Conservation (phyloP, 2,329 filamentous ascomycete species). For the Rhynchosporium secalis region DNA sequence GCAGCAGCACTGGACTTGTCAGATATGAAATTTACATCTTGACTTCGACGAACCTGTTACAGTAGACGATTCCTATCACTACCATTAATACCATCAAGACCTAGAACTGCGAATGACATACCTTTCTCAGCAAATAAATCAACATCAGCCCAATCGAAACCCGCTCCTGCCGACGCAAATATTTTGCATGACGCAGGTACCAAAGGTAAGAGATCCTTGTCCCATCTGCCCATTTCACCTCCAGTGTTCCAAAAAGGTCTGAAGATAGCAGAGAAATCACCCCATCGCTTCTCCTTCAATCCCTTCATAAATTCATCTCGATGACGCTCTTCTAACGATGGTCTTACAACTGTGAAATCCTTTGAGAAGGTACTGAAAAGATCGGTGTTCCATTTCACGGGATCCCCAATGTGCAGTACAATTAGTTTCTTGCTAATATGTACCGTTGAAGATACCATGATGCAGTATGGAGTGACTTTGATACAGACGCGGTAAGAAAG, state of each 20-base stretch:
- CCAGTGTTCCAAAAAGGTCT: constrained; percentile 65
- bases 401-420: constrained; percentile 40
- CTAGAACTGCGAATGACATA: constrained; percentile 21
- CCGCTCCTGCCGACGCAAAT: constrained; percentile 60
- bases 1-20: constrained; percentile 53
- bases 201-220: constrained; percentile 56
- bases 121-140: constrained; percentile 59
- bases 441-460: constrained; percentile 21
- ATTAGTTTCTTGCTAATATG: constrained; percentile 29
- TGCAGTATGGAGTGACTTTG: constrained; percentile 7
- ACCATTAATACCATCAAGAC: constrained; percentile 6
- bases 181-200: constrained; percentile 55
- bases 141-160: constrained; percentile 64
- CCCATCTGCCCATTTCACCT: constrained; percentile 65
- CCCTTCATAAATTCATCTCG: constrained; percentile 51
- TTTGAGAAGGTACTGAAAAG: constrained; percentile 43
- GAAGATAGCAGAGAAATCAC: constrained; percentile 52
- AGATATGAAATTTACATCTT: background rate
- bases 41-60: constrained; percentile 51
- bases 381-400: constrained; percentile 38
- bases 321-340: constrained; percentile 51
- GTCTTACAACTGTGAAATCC: constrained; percentile 49
- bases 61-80: constrained; percentile 59
- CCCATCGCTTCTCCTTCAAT: constrained; percentile 54
- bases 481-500: constrained; percentile 15